Conservation (phyloP, 2,329 filamentous ascomycete species). For the Cyphellophora attinorum region DNA sequence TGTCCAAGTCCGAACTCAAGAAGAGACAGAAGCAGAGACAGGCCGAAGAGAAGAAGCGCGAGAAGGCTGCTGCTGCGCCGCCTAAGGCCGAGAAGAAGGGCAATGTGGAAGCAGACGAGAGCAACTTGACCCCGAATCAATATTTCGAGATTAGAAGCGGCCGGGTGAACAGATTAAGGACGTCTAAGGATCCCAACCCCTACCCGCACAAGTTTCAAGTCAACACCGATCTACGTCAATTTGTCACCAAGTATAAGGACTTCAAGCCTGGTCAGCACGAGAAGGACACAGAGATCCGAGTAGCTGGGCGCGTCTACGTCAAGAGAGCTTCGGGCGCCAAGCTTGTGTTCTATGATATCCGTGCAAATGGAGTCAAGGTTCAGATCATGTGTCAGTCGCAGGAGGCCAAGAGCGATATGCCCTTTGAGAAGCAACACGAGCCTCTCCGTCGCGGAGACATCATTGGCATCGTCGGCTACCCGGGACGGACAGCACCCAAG, state of each 20-base stretch:
- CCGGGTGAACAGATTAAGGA: conserved; percentile 64
- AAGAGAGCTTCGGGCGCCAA: conserved; percentile 74
- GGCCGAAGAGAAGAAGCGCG: conserved; percentile 77
- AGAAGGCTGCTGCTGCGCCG: conserved; percentile 58
- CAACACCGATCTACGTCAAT: conserved; percentile 72
- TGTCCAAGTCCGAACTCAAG: conserved; percentile 85
- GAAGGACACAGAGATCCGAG: conserved; percentile 62
- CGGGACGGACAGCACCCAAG: conserved; percentile 80
- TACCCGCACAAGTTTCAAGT: conserved; percentile 71
- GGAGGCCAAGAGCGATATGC: conserved; percentile 56
- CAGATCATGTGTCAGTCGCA: conserved; percentile 91
- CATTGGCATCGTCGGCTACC: conserved; percentile 76
- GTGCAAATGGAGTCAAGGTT: conserved; percentile 63
- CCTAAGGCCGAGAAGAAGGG: conserved; percentile 52
- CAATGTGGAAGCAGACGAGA: conserved; percentile 50
- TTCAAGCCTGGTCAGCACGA: conserved; percentile 82
- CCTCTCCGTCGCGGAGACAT: conserved; percentile 84
- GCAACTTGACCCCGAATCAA: conserved; percentile 68
- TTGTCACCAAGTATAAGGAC: conserved; percentile 61
- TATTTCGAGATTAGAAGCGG: conserved; percentile 96
- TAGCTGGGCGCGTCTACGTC: conserved; percentile 83
- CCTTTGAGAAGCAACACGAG: conserved; percentile 84
- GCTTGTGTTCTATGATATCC: conserved; percentile 84
- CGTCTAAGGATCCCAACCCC: conserved; percentile 73
- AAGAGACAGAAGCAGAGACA: conserved; percentile 87